Evolutionary conservation across 306 rosid genomes (phyloP).

Genomic region (Prunus fruticosa): DNA sequence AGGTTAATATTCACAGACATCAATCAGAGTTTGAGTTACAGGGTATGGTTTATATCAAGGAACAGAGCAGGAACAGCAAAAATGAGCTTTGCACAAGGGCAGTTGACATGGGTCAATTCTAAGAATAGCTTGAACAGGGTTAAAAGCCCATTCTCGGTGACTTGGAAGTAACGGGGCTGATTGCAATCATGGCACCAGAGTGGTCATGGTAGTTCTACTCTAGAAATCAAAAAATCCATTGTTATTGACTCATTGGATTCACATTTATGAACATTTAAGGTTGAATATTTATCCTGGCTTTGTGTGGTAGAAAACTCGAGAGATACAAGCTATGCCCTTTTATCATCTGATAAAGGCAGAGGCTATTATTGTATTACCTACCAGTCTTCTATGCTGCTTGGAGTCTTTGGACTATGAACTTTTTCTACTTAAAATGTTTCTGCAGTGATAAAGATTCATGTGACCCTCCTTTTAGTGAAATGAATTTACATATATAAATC

Average conservation of each 20-base stretch:
- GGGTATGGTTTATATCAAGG: constrained; percentile 58
- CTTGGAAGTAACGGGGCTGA: constrained; percentile 49
- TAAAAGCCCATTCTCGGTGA: constrained; percentile 82
- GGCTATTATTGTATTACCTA: not conserved
- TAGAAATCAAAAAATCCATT: not conserved
- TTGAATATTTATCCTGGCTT: not conserved
- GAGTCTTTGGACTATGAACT: not conserved
- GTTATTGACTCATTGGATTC: constrained; percentile 37
- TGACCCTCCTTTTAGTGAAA: not conserved
- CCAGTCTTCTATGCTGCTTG: not conserved
- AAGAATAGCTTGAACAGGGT: constrained; percentile 49
- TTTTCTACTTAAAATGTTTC: not conserved
- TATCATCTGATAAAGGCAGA: constrained; percentile 14
- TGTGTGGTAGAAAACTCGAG: not conserved
- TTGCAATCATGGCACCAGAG: not conserved
- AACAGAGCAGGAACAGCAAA: constrained; percentile 32
- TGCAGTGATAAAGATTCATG: not conserved
- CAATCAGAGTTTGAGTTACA: constrained; percentile 63
- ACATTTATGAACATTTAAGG: constrained; percentile 26
- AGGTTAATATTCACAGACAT: constrained; percentile 40
- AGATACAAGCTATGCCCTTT: not conserved
- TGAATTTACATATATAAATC: not conserved
- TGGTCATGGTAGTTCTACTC: constrained; percentile 4
- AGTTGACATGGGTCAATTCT: constrained; percentile 67
- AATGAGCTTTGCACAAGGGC: constrained; percentile 50